These are phyloP conservation scores for Pythium brachiatum DNA, from an alignment of 352 stramenopile genomes.

Conservation along the genomic window DNA sequence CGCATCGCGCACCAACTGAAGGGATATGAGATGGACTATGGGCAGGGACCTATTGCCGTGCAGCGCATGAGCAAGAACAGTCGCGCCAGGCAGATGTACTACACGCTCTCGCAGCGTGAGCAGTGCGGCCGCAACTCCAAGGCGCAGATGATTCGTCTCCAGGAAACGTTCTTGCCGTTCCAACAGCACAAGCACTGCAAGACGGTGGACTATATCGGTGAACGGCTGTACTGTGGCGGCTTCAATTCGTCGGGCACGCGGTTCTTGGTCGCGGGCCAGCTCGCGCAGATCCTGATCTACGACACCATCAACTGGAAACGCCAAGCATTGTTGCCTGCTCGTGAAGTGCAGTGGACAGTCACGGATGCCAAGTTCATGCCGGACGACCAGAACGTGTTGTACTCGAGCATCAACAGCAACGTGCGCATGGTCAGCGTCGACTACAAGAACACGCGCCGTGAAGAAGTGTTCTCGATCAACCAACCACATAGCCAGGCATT, in stretches of 20 bases:
- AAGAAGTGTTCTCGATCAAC: conserved; percentile 47
- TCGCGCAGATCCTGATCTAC: conserved; percentile 67
- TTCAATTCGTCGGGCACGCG: conserved; percentile 69
- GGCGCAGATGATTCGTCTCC: conserved; percentile 60
- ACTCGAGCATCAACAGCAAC: conserved; percentile 81
- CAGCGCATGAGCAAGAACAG: conserved; percentile 31
- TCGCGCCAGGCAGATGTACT: conserved; percentile 41
- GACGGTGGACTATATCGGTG: conserved; percentile 62
- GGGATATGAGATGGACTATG: conserved; percentile 40
- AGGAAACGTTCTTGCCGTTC: conserved; percentile 82
- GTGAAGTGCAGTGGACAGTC: conserved; percentile 77
- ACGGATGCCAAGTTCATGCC: conserved; percentile 84
- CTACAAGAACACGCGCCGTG: conserved; percentile 47
- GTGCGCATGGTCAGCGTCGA: conserved; percentile 76
- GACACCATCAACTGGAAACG: conserved; percentile 71
- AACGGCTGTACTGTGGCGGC: conserved; percentile 76
- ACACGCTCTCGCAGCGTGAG: conserved; percentile 64
- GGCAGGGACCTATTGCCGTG: conserved; percentile 19
- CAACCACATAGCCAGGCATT: not conserved
- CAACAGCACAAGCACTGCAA: conserved; percentile 75
- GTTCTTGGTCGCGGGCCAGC: conserved; percentile 73
- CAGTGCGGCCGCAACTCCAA: conserved; percentile 60
- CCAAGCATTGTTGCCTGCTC: conserved; percentile 46
- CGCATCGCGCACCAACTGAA: conserved; percentile 71
- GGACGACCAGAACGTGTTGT: conserved; percentile 65